Evolutionary conservation across 2,329 filamentous ascomycete genomes (phyloP).

Genomic region (Dactylellina sp.): DNA sequence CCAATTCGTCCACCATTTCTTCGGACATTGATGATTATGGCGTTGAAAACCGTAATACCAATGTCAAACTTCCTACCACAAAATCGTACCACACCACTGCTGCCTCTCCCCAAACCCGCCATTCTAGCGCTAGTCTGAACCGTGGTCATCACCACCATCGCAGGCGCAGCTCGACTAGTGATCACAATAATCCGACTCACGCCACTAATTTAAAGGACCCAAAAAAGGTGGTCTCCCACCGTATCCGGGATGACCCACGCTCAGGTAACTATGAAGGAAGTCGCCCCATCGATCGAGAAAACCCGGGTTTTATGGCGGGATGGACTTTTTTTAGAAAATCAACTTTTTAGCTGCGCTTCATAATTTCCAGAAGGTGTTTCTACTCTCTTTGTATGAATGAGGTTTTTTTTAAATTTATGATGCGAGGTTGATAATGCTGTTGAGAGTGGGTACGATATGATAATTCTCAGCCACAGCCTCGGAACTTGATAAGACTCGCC

Average conservation of each 20-base stretch:
- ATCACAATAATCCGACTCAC: neutral
- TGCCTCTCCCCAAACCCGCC: neutral
- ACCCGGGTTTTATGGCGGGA: constrained; percentile 8
- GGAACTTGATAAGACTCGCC: no score
- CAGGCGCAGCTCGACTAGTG: neutral
- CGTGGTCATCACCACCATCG: constrained; percentile 1
- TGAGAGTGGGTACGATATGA: no score
- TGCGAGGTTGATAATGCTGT: no score
- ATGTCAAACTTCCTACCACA: neutral
- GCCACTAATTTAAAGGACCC: no score
- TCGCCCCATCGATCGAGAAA: neutral
- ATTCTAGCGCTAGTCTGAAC: neutral
- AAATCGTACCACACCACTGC: neutral
- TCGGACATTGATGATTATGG: neutral
- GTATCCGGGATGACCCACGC: neutral
- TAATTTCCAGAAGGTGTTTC: no score
- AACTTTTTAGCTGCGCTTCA: neutral
- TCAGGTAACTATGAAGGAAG: neutral
- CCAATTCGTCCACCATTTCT: neutral
- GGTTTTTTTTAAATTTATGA: neutral
- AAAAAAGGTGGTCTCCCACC: neutral
- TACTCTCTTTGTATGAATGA: no score
- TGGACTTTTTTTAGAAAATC: constrained; percentile 40
- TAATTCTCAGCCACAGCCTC: no score
- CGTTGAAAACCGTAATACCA: neutral